Evolutionary conservation across 805 yeast species (phyloP).

Genomic region (Candida sithepensis): DNA sequence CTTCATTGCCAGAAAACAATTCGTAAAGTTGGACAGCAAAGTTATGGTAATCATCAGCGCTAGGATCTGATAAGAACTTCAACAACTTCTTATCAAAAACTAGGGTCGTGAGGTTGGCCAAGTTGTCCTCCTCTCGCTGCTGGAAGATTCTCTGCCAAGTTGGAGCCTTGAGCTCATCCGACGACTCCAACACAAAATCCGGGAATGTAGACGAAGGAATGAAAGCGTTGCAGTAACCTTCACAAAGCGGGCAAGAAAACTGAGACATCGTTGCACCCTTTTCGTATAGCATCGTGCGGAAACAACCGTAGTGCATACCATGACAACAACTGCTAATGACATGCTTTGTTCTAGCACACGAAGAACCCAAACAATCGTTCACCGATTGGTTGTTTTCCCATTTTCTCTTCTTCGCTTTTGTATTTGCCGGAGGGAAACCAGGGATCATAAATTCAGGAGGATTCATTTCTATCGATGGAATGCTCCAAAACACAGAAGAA

Average conservation of each 20-base stretch:
- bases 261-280: slow-evolving; percentile 14
- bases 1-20: slow-evolving; percentile 14
- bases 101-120: slow-evolving; percentile 21
- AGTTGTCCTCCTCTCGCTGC: slow-evolving; percentile 29
- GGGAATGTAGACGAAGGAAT: slow-evolving; percentile 39
- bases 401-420: slow-evolving; percentile 10
- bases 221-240: slow-evolving; percentile 40
- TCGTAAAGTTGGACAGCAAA: slow-evolving; percentile 23
- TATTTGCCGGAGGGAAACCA: slow-evolving; percentile 8
- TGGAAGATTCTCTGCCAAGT: slow-evolving; percentile 23
- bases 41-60: slow-evolving; percentile 10
- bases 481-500: slow-evolving; percentile 47
- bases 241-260: slow-evolving; percentile 50
- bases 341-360: slow-evolving; percentile 27
- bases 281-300: slow-evolving; percentile 28
- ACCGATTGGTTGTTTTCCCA: slow-evolving; percentile 23
- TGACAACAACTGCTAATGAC: slow-evolving; percentile 49
- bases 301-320: slow-evolving; percentile 48
- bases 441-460: slow-evolving; percentile 26
- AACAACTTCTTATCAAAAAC: slow-evolving; percentile 29
- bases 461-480: slow-evolving; percentile 34
- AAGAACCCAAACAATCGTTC: slow-evolving; percentile 26
- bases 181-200: slow-evolving; percentile 22
- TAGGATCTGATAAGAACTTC: slow-evolving; percentile 21
- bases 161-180: slow-evolving; percentile 10